phyloP scores from a whole-genome alignment of 768 basidiomycete genomes.

The Phylloporus arenicola region DNA sequence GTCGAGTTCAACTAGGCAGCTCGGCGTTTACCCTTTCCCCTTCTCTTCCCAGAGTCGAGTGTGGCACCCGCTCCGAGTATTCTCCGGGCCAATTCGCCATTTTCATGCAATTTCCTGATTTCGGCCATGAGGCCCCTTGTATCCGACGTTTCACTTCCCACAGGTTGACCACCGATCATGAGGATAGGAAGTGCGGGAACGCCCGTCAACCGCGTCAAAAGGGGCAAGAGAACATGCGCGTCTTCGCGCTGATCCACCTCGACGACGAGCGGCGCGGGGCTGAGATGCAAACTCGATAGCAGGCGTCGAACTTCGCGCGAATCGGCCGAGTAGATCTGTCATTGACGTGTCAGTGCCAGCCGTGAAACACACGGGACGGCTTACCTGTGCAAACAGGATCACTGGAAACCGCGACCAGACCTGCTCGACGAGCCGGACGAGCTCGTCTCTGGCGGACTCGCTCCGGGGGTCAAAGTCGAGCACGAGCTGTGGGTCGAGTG shows the following conservation, averaged over 20 bases:
- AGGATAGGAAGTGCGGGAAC: constrained; percentile 56
- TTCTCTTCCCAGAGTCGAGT: constrained; percentile 50
- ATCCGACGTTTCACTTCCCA: constrained; percentile 35
- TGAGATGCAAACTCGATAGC: constrained; percentile 50
- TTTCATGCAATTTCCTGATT: constrained; percentile 45
- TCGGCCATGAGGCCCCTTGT: constrained; percentile 33
- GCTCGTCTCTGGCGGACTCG: constrained; percentile 54
- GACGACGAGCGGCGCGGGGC: constrained; percentile 59
- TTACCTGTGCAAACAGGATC: constrained; percentile 68
- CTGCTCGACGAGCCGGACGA: constrained; percentile 52
- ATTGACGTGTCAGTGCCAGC: not conserved
- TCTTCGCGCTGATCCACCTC: constrained; percentile 74
- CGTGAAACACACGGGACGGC: constrained; percentile 9
- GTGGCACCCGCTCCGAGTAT: constrained; percentile 54
- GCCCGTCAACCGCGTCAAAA: constrained; percentile 58
- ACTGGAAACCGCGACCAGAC: constrained; percentile 74
- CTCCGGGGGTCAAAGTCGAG: constrained; percentile 79
- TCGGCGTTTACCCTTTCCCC: constrained; percentile 32
- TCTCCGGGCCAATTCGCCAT: constrained; percentile 47
- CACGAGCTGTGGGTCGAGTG: constrained; percentile 76
- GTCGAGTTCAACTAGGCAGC: not conserved
- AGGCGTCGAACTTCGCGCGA: constrained; percentile 65
- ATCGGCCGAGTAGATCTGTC: constrained; percentile 54
- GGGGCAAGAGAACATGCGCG: constrained; percentile 52
- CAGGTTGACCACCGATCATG: constrained; percentile 57